These are phyloP conservation scores for Microthlaspi erraticum DNA, from an alignment of 345 rosid species.

Conservation along the genomic window DNA sequence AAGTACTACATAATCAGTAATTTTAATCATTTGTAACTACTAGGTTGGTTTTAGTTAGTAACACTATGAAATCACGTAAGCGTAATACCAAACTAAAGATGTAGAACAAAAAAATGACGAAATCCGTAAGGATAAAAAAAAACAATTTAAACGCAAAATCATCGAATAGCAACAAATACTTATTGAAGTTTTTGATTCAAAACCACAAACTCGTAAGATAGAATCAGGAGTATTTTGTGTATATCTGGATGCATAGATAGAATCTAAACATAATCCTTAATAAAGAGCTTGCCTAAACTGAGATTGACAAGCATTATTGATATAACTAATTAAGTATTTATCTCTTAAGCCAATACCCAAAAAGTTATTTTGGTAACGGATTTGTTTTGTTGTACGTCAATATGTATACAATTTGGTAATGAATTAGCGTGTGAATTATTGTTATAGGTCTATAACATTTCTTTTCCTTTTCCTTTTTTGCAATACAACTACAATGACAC, in stretches of 20 bases:
- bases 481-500: constrained; percentile 30
- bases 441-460: constrained; percentile 10
- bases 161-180: not conserved
- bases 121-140: not conserved
- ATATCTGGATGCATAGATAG: constrained; percentile 27
- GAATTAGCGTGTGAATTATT: constrained; percentile 40
- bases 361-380: constrained; percentile 9
- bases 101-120: not conserved
- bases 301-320: constrained; percentile 41
- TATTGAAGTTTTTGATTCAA: not conserved
- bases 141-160: not conserved
- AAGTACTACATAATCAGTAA: not conserved
- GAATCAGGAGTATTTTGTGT: constrained; percentile 3
- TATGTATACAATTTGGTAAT: constrained; percentile 32
- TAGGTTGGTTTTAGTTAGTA: constrained; percentile 1
- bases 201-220: not conserved
- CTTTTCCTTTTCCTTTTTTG: constrained; percentile 20
- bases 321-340: constrained; percentile 23
- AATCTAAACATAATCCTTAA: constrained; percentile 39
- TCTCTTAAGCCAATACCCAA: constrained; percentile 29
- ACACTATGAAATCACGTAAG: not conserved
- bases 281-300: constrained; percentile 37
- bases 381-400: constrained; percentile 28
- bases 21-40: constrained; percentile 14
- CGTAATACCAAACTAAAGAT: not conserved